These are phyloP conservation scores for Coemansia sp. DNA, from an alignment of 192 early-diverging fungal genomes.

Conservation along the genomic window DNA sequence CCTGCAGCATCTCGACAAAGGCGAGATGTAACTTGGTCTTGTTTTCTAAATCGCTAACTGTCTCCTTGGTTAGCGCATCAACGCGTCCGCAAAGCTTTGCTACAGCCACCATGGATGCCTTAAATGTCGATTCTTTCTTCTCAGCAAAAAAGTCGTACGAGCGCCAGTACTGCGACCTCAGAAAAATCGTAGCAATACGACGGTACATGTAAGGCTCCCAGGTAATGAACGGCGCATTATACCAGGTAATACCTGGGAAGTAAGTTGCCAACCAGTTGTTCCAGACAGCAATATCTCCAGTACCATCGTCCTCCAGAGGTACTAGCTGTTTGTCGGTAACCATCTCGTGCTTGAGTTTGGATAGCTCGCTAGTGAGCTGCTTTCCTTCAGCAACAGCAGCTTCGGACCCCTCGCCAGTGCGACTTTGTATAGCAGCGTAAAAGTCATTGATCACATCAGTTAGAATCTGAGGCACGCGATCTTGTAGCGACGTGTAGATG, in stretches of 20 bases:
- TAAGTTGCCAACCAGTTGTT: slow-evolving; percentile 58
- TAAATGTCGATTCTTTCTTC: slow-evolving; percentile 70
- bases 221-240: slow-evolving; percentile 75
- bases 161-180: slow-evolving; percentile 57
- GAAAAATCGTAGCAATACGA: slow-evolving; percentile 63
- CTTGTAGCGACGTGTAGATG: slow-evolving; percentile 71
- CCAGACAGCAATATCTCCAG: slow-evolving; percentile 64
- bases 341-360: slow-evolving; percentile 73
- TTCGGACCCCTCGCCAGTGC: slow-evolving; percentile 28
- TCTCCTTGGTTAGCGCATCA: slow-evolving; percentile 29
- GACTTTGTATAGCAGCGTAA: slow-evolving; percentile 54
- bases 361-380: slow-evolving; percentile 62
- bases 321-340: slow-evolving; percentile 58
- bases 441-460: slow-evolving; percentile 76
- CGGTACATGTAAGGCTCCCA: slow-evolving; percentile 85
- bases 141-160: slow-evolving; percentile 71
- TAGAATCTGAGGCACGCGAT: slow-evolving; percentile 81
- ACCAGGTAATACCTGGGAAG: slow-evolving; percentile 68
- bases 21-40: slow-evolving; percentile 41
- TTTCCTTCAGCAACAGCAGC: slow-evolving; percentile 62
- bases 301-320: slow-evolving; percentile 52
- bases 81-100: slow-evolving; percentile 65
- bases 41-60: slow-evolving; percentile 11
- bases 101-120: slow-evolving; percentile 63
- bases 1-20: slow-evolving; percentile 70